Conservation (phyloP, 306 rosid species). For the Citrullus mucosospermus region DNA sequence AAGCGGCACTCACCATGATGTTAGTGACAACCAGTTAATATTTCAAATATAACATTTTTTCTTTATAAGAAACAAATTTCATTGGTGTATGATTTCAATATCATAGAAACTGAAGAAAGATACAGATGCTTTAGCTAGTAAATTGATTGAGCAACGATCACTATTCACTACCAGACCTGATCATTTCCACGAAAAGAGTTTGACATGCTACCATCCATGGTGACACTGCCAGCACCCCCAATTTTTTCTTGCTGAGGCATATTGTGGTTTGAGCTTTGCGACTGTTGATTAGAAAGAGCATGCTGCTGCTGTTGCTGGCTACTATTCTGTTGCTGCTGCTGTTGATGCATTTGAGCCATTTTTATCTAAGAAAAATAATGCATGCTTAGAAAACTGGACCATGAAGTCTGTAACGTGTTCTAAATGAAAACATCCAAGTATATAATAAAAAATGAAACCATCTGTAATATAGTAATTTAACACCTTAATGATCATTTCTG, state of each 20-base stretch:
- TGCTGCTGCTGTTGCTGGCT: slow-evolving; percentile 61
- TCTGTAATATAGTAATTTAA: neutral
- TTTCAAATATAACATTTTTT: neutral
- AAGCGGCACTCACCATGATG: neutral
- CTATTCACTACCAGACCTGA: slow-evolving; percentile 45
- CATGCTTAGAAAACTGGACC: slow-evolving; percentile 11
- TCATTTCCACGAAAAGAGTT: slow-evolving; percentile 95
- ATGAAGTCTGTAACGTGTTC: neutral
- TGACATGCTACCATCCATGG: slow-evolving; percentile 81
- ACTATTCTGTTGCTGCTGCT: slow-evolving; percentile 40
- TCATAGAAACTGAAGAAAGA: neutral
- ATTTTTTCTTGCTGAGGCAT: slow-evolving; percentile 87
- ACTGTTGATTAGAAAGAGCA: slow-evolving; percentile 72
- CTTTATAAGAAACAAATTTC: too few relatives aligned
- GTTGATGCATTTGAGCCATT: slow-evolving; percentile 81
- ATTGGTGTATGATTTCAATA: neutral
- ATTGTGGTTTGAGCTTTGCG: slow-evolving; percentile 65
- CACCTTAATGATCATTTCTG: slow-evolving; percentile 80
- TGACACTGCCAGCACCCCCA: slow-evolving; percentile 67
- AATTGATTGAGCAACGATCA: neutral
- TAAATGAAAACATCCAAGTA: neutral
- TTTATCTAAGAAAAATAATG: slow-evolving; percentile 38
- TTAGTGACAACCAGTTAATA: neutral
- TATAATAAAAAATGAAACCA: neutral
- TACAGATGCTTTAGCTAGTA: neutral